Percentiles rank a stretch among this genome's conserved stretches.
Conservation (phyloP, 495 filamentous ascomycete species). For the Penicillium argentinense region DNA sequence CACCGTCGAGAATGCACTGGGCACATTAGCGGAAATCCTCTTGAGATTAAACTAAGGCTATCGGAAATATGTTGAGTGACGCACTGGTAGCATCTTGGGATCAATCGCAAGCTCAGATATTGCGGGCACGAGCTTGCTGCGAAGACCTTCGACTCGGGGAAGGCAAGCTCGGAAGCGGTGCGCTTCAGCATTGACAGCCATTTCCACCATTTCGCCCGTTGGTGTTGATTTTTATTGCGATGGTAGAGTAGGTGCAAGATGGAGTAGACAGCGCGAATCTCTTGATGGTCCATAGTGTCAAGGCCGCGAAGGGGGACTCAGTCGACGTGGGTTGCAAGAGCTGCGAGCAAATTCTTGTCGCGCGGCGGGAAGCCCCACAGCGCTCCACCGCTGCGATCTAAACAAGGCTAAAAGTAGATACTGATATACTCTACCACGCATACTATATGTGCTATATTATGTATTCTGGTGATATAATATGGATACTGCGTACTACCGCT, state of each 20-base stretch:
- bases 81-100: constrained; percentile 49
- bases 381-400: not conserved
- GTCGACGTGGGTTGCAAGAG: not conserved
- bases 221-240: constrained; percentile 83
- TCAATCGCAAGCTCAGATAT: constrained; percentile 33
- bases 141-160: constrained; percentile 14
- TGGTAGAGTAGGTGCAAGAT: constrained; percentile 65
- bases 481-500: no score
- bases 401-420: not conserved
- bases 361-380: not conserved
- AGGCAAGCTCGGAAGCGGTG: constrained; percentile 52
- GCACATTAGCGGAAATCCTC: not conserved
- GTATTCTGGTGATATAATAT: no score
- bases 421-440: not conserved
- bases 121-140: constrained; percentile 10
- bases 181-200: constrained; percentile 66
- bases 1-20: constrained; percentile 66
- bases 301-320: not conserved
- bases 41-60: no score
- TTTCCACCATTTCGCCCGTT: constrained; percentile 70
- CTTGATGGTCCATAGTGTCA: constrained; percentile 34
- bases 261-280: constrained; percentile 31
- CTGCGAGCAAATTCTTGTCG: no score
- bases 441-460: no score
- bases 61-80: constrained; percentile 21